phyloP scores from a whole-genome alignment of 106 monocot species.

The Xerophyta viscosa region DNA sequence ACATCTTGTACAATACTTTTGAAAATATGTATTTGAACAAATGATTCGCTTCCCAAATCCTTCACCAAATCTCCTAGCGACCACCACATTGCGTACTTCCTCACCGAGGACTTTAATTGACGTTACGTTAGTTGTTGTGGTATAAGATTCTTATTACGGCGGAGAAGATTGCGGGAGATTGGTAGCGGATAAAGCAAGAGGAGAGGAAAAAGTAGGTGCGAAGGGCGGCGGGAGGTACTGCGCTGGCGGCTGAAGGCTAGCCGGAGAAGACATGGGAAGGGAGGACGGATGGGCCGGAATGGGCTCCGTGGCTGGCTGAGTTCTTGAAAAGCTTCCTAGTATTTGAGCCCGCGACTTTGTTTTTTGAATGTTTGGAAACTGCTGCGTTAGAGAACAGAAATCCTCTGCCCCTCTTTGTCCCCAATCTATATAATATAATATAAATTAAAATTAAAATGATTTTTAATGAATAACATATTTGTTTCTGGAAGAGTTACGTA shows the following conservation, averaged over 20 bases:
- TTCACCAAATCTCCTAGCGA: conserved; percentile 60
- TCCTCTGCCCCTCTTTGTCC: too few relatives aligned
- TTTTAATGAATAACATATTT: too few relatives aligned
- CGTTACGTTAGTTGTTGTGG: conserved; percentile 42
- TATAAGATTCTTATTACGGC: conserved; percentile 18
- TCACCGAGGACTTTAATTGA: conserved; percentile 62
- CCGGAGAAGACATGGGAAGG: conserved; percentile 45
- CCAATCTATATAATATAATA: too few relatives aligned
- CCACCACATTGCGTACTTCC: conserved; percentile 58
- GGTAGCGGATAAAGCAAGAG: conserved; percentile 39
- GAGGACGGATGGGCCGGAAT: conserved; percentile 35
- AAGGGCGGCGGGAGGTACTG: conserved; percentile 38
- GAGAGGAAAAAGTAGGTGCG: conserved; percentile 40
- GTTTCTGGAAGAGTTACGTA: too few relatives aligned
- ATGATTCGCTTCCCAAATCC: conserved; percentile 87
- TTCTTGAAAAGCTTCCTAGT: conserved; percentile 18
- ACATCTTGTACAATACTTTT: conserved; percentile 66
- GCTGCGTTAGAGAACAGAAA: too few relatives aligned
- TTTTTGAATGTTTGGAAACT: too few relatives aligned
- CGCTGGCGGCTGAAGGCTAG: conserved; percentile 38
- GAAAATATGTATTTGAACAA: conserved; percentile 80
- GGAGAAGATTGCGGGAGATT: conserved; percentile 13
- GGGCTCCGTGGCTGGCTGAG: conserved; percentile 57
- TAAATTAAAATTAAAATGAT: too few relatives aligned
- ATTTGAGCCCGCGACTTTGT: too few relatives aligned